Base-by-base conservation (phyloP, 2,329 filamentous ascomycete genomes). In the Didymella glomerata region DNA sequence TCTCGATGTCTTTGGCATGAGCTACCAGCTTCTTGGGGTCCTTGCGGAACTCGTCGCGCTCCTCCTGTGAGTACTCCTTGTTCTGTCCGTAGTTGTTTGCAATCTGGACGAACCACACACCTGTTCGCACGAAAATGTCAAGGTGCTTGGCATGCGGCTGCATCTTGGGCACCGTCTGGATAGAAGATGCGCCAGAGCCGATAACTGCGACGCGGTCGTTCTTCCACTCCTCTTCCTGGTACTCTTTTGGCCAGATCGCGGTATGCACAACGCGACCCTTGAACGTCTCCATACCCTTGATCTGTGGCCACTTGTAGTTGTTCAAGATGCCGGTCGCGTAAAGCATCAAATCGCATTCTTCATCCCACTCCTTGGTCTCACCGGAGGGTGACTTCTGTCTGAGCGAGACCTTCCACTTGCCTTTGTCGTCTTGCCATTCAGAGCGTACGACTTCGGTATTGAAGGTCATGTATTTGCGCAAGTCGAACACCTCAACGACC, bases 381-480 rank as follows among this genome's bases (percentile, higher is more conserved):
- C 76, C 73, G 0, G 73, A 75, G 10, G 74, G 53, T 24, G 66
- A 67, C 5, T 66, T 78, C 56, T 84, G 76, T n/a, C 74, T 72
- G 5, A 84, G 69, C 38, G 79, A 81, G 13, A 85, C 79, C 9
- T 74, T 77, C 83, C 83, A 85, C 61, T 82, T 75, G 4, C 82
- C 83, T 4, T 67, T 69, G 1, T 80, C 75, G 20, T 84, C 81
- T 48, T 82, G 73, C 83, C 82, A 85, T 48, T 80, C 79, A 20
- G 79, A 78, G 4, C 79, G 79, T 0, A 78, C 69, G 13, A 84
- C 78, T 62, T 82, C 76, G 9, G 79, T 81, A 54, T 81, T 79
- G 72, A 85, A 84, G 2, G 70, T 80, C 81, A 85, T 84, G 68
- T 83, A 83, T 60, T 84, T 83, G 42, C 79, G 76, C 3, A 85